Conservation (phyloP, 2,329 filamentous ascomycete species). For the Ploettnerulaceae sp. region DNA sequence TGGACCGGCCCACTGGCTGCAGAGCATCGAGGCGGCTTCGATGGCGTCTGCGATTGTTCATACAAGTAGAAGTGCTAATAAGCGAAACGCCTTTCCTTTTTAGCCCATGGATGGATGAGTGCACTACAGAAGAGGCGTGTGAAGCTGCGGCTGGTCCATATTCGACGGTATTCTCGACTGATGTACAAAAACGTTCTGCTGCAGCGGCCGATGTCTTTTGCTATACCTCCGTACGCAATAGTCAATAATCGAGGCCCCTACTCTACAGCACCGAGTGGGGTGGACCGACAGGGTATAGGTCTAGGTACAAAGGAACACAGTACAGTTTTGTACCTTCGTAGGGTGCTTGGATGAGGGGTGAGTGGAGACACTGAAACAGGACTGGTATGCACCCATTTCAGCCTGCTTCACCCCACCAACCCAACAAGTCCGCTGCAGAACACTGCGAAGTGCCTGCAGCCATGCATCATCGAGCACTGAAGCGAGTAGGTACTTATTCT, state of each 20-base stretch:
- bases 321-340: too few relatives aligned
- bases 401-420: neutral
- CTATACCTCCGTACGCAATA: constrained; percentile 1
- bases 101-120: neutral
- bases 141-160: constrained; percentile 12
- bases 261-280: too few relatives aligned
- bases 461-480: neutral
- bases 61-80: neutral
- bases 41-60: constrained; percentile 2
- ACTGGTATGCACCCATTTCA: neutral
- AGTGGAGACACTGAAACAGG: too few relatives aligned
- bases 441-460: neutral
- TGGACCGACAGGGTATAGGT: too few relatives aligned
- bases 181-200: constrained; percentile 18
- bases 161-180: constrained; percentile 4
- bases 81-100: constrained; percentile 8
- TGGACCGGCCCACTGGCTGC: too few relatives aligned
- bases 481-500: neutral
- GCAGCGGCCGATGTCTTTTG: constrained; percentile 13
- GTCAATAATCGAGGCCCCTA: too few relatives aligned
- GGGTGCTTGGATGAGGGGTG: constrained; percentile 3
- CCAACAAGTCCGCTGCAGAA: neutral
- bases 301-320: too few relatives aligned
- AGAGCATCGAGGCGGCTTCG: constrained; percentile 8
- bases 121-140: constrained; percentile 13